Evolutionary conservation across 257 asterid genomes (phyloP).

Genomic region (Rauvolfia tetraphylla): DNA sequence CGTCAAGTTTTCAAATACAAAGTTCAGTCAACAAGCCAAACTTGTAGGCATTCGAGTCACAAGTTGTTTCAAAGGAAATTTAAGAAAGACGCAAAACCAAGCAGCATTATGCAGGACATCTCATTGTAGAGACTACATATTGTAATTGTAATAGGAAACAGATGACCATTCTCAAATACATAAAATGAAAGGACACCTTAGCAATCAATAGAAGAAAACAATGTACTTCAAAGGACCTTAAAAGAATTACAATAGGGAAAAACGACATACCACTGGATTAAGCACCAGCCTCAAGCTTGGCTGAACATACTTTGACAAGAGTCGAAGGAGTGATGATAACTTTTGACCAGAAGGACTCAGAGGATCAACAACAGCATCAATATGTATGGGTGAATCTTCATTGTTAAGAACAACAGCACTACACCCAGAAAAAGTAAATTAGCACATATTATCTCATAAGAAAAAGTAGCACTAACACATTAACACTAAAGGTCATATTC

Average conservation of each 20-base stretch:
- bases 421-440: slow-evolving; percentile 27
- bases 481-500: neutral
- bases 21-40: slow-evolving; percentile 4
- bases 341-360: slow-evolving; percentile 97
- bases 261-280: slow-evolving; percentile 78
- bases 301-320: slow-evolving; percentile 69
- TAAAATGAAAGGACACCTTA: neutral
- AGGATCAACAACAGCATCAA: slow-evolving; percentile 98
- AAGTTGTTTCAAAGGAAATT: neutral
- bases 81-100: slow-evolving; percentile 1
- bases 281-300: slow-evolving; percentile 97
- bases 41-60: neutral
- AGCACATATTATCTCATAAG: slow-evolving; percentile 4
- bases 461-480: neutral
- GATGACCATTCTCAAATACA: too few species aligned
- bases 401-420: slow-evolving; percentile 84
- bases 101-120: slow-evolving; percentile 1
- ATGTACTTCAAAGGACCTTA: neutral
- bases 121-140: slow-evolving; percentile 1
- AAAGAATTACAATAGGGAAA: neutral
- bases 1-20: slow-evolving; percentile 10
- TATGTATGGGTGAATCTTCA: slow-evolving; percentile 77
- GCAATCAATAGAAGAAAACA: neutral
- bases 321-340: slow-evolving; percentile 77
- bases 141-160: too few species aligned